Percentiles rank a stretch among this genome's conserved stretches.
phyloP scores from a whole-genome alignment of 495 filamentous ascomycete genomes.

The Penicillium canescens region DNA sequence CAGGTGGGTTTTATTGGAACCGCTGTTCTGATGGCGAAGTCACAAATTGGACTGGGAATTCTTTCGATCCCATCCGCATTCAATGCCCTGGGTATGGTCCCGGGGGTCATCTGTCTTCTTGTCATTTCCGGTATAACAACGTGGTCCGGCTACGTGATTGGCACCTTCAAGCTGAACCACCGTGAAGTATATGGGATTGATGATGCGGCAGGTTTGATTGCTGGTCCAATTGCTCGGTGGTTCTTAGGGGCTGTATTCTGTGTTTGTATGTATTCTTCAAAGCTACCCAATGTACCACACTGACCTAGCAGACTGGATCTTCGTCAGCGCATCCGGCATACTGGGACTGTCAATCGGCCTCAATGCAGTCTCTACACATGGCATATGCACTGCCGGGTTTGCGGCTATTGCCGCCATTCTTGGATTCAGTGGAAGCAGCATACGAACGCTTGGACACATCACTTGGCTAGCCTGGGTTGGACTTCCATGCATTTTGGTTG shows the following conservation, averaged over 20 bases:
- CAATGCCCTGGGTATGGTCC: conserved; percentile 56
- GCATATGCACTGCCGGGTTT: conserved; percentile 54
- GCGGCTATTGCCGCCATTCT: conserved; percentile 30
- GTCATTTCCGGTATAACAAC: conserved; percentile 59
- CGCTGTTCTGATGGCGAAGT: conserved; percentile 22
- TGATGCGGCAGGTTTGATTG: conserved; percentile 62
- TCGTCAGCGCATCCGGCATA: conserved; percentile 41
- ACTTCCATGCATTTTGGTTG: conserved; percentile 28
- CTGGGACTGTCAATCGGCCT: conserved; percentile 71
- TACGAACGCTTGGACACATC: conserved; percentile 33
- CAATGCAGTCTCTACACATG: conserved; percentile 61
- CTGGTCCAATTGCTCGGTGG: conserved; percentile 58
- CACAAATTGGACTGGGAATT: conserved; percentile 55
- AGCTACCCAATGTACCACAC: conserved; percentile 53
- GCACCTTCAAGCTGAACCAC: conserved; percentile 64
- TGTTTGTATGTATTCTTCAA: conserved; percentile 22
- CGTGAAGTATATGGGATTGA: conserved; percentile 65
- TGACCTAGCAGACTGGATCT: conserved; percentile 45
- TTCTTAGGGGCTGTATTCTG: conserved; percentile 55
- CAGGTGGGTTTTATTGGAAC: conserved; percentile 20
- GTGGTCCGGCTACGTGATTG: conserved; percentile 69
- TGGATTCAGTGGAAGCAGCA: conserved; percentile 26
- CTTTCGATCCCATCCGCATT: conserved; percentile 56
- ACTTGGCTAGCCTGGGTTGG: conserved; percentile 40
- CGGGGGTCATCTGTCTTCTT: conserved; percentile 47